Base-by-base conservation (phyloP, 306 rosid genomes). In the Mucuna pruriens region DNA sequence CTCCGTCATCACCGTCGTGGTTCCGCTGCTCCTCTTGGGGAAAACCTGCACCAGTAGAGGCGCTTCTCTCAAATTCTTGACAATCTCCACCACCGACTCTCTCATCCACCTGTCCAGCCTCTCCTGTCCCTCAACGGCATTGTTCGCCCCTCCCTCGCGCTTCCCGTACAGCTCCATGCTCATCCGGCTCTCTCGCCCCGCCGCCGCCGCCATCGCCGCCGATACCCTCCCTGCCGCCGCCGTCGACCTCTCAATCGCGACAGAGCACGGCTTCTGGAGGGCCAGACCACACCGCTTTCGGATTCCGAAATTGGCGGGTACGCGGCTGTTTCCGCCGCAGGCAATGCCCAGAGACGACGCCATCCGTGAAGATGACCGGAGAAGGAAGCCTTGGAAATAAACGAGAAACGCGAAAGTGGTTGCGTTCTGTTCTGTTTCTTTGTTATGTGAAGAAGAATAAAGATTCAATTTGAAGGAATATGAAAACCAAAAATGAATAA, bases 41-140 rank as follows among this genome's bases (percentile, higher is more conserved):
- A 61, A 91, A 68, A 93, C 85, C 44, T 90, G 89, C 10, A 90
- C 92, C 42, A 93, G 65, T 68, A 93, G 66, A 70, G 97, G 97
- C 45, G 91, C 97, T 1, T 90, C 87, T 13, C 62, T 73, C 20
- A 93, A 71, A 23, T 91, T 91, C 91, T 64, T 87, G 17, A 93
- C 97, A 75, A 93, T 93, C 19, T 91, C 96, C 84, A 48, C 83
- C 84, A 93, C 96, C 83, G 97, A 93, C 0, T 80, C 89, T 11
- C 76, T 76, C 94, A 91, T 90, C 97, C 97, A 93, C 80, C 17
- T 58, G 74, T 93, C 94, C 15, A 92, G 9, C 82, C 79, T 91
- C 80, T 88, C 90, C 39, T 52, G 75, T 16, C 77, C 87, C 22
- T 85, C 85, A 12, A 67, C 52, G 34, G 75, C 80, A 17, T 60